Percentiles rank a stretch among this genome's conserved stretches.
Conservation (phyloP, 139 green algal species). For the Raphidocelis subcapitata region DNA sequence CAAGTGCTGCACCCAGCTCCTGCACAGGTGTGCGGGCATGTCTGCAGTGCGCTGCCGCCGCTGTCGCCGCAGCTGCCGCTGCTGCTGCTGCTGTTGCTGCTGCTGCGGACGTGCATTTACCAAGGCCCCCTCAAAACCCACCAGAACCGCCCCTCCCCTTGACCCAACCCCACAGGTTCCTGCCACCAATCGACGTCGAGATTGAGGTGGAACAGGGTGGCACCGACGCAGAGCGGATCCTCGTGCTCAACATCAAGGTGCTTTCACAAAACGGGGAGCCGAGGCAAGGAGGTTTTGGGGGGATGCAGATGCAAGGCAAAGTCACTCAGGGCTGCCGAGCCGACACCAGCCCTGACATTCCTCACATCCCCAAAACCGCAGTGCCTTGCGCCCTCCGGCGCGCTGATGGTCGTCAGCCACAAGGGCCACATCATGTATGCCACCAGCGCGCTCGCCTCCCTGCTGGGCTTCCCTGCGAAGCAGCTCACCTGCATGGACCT, state of each 20-base stretch:
- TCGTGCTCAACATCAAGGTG: slow-evolving; percentile 19
- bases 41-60: no score
- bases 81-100: neutral
- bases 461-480: slow-evolving; percentile 30
- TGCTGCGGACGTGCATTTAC: no score
- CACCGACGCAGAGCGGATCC: slow-evolving; percentile 28
- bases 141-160: no score
- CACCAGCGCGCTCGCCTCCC: neutral
- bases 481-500: slow-evolving; percentile 26
- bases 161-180: neutral
- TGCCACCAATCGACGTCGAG: slow-evolving; percentile 16
- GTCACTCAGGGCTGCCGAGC: no score
- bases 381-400: neutral
- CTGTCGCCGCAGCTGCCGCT: neutral
- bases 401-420: slow-evolving; percentile 33
- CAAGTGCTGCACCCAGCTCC: neutral
- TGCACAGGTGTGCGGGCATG: slow-evolving; percentile 4
- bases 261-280: no score
- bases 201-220: slow-evolving; percentile 10
- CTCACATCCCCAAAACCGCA: no score
- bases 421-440: slow-evolving; percentile 22
- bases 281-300: no score
- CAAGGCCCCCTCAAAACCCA: no score
- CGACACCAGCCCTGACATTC: no score
- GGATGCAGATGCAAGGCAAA: no score